A percentile compares a stretch with the other conserved stretches of the same genome.
Evolutionary conservation across 768 basidiomycete genomes (phyloP).

Genomic region (Calocybe indica): DNA sequence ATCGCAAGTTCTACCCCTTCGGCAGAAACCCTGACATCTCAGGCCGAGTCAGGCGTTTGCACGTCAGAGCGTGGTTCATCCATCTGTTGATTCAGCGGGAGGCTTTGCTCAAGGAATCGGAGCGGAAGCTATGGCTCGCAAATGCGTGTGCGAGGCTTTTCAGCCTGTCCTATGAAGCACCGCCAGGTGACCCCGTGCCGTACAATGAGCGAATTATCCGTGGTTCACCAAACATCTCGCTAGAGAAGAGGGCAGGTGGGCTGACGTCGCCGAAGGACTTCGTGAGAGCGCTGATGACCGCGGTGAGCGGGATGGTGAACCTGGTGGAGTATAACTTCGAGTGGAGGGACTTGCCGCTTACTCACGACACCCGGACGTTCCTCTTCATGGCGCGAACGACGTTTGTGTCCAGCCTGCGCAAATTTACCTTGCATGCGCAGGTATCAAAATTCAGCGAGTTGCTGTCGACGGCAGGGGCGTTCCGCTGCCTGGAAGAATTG

Average conservation of each 20-base stretch:
- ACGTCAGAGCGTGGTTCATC: slow-evolving; percentile 30
- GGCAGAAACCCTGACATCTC: slow-evolving; percentile 23
- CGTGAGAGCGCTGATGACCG: background rate
- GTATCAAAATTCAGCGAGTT: background rate
- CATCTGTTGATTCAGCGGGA: slow-evolving; percentile 15
- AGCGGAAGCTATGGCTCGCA: background rate
- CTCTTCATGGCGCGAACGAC: background rate
- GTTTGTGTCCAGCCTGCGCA: background rate
- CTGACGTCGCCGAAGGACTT: slow-evolving; percentile 1
- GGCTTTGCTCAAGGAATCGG: background rate
- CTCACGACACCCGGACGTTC: background rate
- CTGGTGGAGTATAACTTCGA: background rate
- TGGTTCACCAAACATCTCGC: background rate
- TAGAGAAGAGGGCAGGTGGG: background rate
- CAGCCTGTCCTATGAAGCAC: background rate
- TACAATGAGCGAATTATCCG: too few species aligned
- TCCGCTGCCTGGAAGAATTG: background rate
- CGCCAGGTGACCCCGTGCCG: background rate
- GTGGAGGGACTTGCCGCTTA: slow-evolving; percentile 1
- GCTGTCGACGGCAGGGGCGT: background rate
- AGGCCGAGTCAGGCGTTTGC: slow-evolving; percentile 21
- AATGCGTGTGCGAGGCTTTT: background rate
- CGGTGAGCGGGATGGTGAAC: background rate
- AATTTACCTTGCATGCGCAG: background rate
- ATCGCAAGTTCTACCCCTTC: background rate